A percentile compares a stretch with the other conserved stretches of the same genome.
These are phyloP conservation scores for Phytophthora sp. DNA, from an alignment of 352 stramenopile species.

Conservation along the genomic window DNA sequence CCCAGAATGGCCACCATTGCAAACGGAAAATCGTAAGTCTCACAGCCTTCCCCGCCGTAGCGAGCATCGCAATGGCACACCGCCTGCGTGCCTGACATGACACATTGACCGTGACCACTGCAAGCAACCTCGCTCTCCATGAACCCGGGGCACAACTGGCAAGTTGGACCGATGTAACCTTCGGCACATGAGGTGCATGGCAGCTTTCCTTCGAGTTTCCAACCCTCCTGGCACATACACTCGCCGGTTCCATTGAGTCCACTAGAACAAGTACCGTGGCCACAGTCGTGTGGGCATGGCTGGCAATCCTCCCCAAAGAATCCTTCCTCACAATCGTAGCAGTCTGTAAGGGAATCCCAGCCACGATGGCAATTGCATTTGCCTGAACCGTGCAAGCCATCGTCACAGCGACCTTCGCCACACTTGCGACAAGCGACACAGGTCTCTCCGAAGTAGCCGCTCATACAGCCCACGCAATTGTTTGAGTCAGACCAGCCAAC, in stretches of 20 bases:
- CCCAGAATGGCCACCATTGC: conserved; percentile 82
- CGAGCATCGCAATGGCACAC: conserved; percentile 77
- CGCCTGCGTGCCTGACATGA: conserved; percentile 56
- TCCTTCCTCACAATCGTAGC: conserved; percentile 83
- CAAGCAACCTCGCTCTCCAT: conserved; percentile 74
- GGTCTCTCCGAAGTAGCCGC: conserved; percentile 76
- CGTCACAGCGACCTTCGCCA: conserved; percentile 79
- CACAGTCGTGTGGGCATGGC: conserved; percentile 73
- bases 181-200: conserved; percentile 77
- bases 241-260: conserved; percentile 79
- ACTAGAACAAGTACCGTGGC: conserved; percentile 77
- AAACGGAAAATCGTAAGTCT: conserved; percentile 88
- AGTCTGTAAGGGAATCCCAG: conserved; percentile 78
- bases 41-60: conserved; percentile 74
- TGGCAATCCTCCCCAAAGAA: conserved; percentile 82
- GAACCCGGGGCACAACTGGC: conserved; percentile 75
- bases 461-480: conserved; percentile 90
- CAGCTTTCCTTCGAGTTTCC: conserved; percentile 61
- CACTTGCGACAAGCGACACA: conserved; percentile 81
- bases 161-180: conserved; percentile 78
- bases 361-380: conserved; percentile 84
- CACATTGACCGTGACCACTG: conserved; percentile 72
- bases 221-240: conserved; percentile 81
- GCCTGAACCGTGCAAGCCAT: conserved; percentile 75
- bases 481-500: conserved; percentile 88